These are phyloP conservation scores for Verbascum thapsus DNA, from an alignment of 257 asterid genomes.

Conservation along the genomic window DNA sequence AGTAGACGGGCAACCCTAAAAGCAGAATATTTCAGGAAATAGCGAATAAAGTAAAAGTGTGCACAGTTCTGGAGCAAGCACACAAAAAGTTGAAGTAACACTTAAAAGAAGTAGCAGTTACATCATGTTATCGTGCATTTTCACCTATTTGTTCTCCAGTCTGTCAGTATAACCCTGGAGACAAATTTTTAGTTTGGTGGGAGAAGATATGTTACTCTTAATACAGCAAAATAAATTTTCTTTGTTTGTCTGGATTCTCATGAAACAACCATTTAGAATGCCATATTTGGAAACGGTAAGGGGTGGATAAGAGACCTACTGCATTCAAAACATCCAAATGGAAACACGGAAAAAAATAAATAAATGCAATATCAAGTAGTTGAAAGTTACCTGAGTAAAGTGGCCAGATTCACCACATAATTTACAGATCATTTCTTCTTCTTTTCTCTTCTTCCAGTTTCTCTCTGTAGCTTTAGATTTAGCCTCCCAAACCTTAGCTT, in stretches of 20 bases:
- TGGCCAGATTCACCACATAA: slow-evolving; percentile 98
- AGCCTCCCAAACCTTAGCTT: slow-evolving; percentile 99
- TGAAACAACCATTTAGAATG: too few species aligned
- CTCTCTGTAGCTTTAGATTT: slow-evolving; percentile 98
- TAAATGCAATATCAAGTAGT: slow-evolving; percentile 6
- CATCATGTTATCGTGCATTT: background rate
- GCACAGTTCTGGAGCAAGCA: background rate
- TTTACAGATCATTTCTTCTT: slow-evolving; percentile 95
- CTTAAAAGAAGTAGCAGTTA: slow-evolving; percentile 7
- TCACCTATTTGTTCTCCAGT: background rate
- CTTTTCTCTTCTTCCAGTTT: slow-evolving; percentile 98
- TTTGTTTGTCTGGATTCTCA: too few species aligned
- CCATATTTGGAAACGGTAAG: too few species aligned
- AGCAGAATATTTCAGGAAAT: slow-evolving; percentile 31
- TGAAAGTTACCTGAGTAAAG: slow-evolving; percentile 79
- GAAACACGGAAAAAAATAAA: background rate
- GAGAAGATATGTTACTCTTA: too few species aligned
- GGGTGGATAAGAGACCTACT: background rate
- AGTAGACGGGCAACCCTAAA: slow-evolving; percentile 96
- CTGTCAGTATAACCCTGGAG: background rate
- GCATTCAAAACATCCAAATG: slow-evolving; percentile 6
- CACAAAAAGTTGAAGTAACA: slow-evolving; percentile 4
- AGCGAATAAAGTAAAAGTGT: background rate
- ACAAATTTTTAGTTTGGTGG: background rate
- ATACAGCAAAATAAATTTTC: too few species aligned